Evolutionary conservation across 2,329 filamentous ascomycete genomes (phyloP).

Genomic region (Emmonsiellopsis sp.): DNA sequence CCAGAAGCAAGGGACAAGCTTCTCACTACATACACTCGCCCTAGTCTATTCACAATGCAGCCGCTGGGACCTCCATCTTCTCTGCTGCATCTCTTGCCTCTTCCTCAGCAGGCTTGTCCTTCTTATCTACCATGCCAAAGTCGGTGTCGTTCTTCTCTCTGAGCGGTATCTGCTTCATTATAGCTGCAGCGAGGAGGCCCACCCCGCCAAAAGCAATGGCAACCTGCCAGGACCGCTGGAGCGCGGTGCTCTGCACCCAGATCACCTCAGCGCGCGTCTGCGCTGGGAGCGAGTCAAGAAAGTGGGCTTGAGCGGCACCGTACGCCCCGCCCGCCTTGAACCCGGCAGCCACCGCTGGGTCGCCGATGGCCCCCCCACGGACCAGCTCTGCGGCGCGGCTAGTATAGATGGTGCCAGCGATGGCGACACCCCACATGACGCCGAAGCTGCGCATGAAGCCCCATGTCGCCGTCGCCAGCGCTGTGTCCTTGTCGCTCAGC

Average conservation of each 20-base stretch:
- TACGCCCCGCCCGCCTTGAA: slow-evolving; percentile 4
- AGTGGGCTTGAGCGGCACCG: slow-evolving; percentile 2
- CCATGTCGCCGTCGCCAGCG: slow-evolving; percentile 18
- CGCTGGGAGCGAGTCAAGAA: slow-evolving; percentile 5
- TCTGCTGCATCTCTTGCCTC: background rate
- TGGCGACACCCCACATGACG: slow-evolving; percentile 21
- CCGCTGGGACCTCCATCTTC: background rate
- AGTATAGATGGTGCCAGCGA: slow-evolving; percentile 25
- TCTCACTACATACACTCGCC: background rate
- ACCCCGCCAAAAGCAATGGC: slow-evolving; percentile 3
- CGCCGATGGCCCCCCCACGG: background rate
- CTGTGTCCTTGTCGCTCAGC: slow-evolving; percentile 19
- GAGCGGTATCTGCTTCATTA: slow-evolving; percentile 4
- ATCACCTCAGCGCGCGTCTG: slow-evolving; percentile 2
- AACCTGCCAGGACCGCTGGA: slow-evolving; percentile 6
- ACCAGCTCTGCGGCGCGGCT: slow-evolving; percentile 3
- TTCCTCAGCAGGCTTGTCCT: background rate
- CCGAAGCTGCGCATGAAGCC: slow-evolving; percentile 24
- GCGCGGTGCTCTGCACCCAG: slow-evolving; percentile 1
- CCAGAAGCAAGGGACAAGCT: background rate
- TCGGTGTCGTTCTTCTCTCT: slow-evolving; percentile 5
- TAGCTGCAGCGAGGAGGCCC: slow-evolving; percentile 4
- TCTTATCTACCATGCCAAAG: slow-evolving; percentile 4
- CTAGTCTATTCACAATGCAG: background rate
- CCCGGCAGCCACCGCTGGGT: background rate